phyloP scores from a whole-genome alignment of 2,329 filamentous ascomycete genomes.

The Amauroascus verrucosus region DNA sequence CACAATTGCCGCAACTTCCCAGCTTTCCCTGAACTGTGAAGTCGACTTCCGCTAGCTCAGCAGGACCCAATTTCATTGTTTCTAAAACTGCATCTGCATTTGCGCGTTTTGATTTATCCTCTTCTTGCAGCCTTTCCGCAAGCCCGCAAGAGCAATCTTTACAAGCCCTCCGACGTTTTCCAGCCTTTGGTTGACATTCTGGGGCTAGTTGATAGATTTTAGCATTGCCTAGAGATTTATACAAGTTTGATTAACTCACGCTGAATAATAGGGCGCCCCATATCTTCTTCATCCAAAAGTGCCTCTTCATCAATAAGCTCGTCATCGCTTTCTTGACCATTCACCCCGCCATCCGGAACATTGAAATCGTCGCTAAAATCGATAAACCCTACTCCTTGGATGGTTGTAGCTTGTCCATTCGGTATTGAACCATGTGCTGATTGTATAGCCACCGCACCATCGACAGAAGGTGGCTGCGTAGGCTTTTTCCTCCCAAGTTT shows the following conservation, averaged over 20 bases:
- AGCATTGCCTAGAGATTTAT: neutral
- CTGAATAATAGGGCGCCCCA: slow-evolving; percentile 63
- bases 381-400: slow-evolving; percentile 50
- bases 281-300: slow-evolving; percentile 74
- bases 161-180: slow-evolving; percentile 84
- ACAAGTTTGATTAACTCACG: slow-evolving; percentile 49
- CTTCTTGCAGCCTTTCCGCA: slow-evolving; percentile 71
- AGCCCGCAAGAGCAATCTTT: slow-evolving; percentile 97
- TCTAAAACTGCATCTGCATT: slow-evolving; percentile 50
- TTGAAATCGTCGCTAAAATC: slow-evolving; percentile 57
- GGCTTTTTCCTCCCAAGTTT: slow-evolving; percentile 55
- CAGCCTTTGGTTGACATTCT: slow-evolving; percentile 76
- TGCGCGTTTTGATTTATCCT: slow-evolving; percentile 61
- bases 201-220: slow-evolving; percentile 46
- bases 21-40: slow-evolving; percentile 97
- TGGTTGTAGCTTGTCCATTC: neutral
- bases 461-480: slow-evolving; percentile 9
- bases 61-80: slow-evolving; percentile 54
- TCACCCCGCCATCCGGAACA: slow-evolving; percentile 36
- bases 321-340: slow-evolving; percentile 56
- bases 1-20: slow-evolving; percentile 88
- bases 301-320: slow-evolving; percentile 87
- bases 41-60: slow-evolving; percentile 82
- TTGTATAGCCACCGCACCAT: slow-evolving; percentile 30
- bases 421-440: slow-evolving; percentile 26